Evolutionary conservation across 2,329 filamentous ascomycete species (phyloP).

Genomic region (Sclerotinia sclerotiorum): DNA sequence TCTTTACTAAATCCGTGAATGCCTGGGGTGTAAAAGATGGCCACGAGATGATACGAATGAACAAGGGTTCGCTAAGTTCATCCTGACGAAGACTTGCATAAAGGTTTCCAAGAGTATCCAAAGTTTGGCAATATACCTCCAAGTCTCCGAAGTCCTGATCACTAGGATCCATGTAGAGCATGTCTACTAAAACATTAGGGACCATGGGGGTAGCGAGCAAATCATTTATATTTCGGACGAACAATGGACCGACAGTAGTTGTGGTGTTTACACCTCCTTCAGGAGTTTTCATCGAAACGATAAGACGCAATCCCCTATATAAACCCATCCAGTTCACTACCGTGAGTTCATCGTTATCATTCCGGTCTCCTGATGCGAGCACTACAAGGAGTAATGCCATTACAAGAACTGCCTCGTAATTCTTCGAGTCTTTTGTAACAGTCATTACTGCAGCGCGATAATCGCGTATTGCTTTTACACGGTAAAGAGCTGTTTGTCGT

Average conservation of each 20-base stretch:
- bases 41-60: constrained; percentile 35
- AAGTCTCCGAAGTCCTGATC: constrained; percentile 35
- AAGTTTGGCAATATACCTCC: constrained; percentile 31
- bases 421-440: constrained; percentile 25
- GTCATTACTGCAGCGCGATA: constrained; percentile 33
- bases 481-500: constrained; percentile 34
- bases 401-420: constrained; percentile 35
- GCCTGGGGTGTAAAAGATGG: constrained; percentile 27
- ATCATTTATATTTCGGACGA: constrained; percentile 30
- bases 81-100: constrained; percentile 36
- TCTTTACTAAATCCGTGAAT: constrained; percentile 24
- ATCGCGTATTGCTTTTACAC: constrained; percentile 29
- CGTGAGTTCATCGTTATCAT: constrained; percentile 30
- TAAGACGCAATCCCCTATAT: constrained; percentile 29
- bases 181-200: constrained; percentile 32
- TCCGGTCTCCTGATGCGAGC: constrained; percentile 31
- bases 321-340: constrained; percentile 35
- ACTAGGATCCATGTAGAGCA: constrained; percentile 32
- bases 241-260: constrained; percentile 32
- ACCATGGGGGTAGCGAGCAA: constrained; percentile 30
- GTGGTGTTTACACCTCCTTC: constrained; percentile 13
- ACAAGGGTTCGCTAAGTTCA: constrained; percentile 30
- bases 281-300: constrained; percentile 10
- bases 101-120: constrained; percentile 35
- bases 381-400: constrained; percentile 36